Evolutionary conservation across 805 yeast genomes (phyloP).

Genomic region (Saturnispora kantuleensis): DNA sequence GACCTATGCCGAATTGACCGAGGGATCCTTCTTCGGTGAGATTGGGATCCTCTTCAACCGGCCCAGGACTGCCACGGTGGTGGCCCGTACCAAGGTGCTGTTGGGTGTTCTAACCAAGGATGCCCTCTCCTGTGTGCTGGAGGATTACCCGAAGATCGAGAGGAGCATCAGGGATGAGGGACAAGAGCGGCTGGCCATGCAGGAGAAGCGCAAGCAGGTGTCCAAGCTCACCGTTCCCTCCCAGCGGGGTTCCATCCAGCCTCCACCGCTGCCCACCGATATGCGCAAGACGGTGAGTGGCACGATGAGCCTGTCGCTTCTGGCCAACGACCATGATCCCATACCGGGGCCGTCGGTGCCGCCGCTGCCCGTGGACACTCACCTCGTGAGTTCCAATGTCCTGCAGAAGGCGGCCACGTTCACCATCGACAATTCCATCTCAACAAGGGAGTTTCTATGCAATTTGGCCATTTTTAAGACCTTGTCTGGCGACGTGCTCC

Average conservation of each 20-base stretch:
- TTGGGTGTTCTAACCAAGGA: slow-evolving; percentile 62
- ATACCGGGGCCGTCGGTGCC: slow-evolving; percentile 34
- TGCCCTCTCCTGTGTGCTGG: slow-evolving; percentile 46
- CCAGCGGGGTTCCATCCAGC: slow-evolving; percentile 7
- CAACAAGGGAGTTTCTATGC: slow-evolving; percentile 46
- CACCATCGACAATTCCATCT: slow-evolving; percentile 42
- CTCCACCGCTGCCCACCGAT: slow-evolving; percentile 5
- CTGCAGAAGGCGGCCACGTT: slow-evolving; percentile 13
- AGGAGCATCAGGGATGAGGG: slow-evolving; percentile 68
- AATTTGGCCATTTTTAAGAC: slow-evolving; percentile 49
- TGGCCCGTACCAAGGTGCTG: slow-evolving; percentile 56
- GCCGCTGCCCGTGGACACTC: slow-evolving; percentile 17
- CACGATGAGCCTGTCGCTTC: slow-evolving; percentile 18
- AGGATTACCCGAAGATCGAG: slow-evolving; percentile 56
- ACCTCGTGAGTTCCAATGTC: neutral
- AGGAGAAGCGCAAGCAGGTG: slow-evolving; percentile 46
- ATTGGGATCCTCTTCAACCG: slow-evolving; percentile 67
- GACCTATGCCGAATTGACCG: slow-evolving; percentile 55
- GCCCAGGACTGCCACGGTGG: slow-evolving; percentile 72
- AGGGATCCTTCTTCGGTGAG: slow-evolving; percentile 71
- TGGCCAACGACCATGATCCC: slow-evolving; percentile 26
- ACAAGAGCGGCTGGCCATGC: slow-evolving; percentile 65
- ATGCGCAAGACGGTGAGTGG: neutral
- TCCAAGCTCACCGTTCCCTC: slow-evolving; percentile 24
- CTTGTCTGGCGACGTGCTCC: slow-evolving; percentile 50